Conservation (phyloP, 495 filamentous ascomycete genomes). For the Aspergillus heteromorphus region DNA sequence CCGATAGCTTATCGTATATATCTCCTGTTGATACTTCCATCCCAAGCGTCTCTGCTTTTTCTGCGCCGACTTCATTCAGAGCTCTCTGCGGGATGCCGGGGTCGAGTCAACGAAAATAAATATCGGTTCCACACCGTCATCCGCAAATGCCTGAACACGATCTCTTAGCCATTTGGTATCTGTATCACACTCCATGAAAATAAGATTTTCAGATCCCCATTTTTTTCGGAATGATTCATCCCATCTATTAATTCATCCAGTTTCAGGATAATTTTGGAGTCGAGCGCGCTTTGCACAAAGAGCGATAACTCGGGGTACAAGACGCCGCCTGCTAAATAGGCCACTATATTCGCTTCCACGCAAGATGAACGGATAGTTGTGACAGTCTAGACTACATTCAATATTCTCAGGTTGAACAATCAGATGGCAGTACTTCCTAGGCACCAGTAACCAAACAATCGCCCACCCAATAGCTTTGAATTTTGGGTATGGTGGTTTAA, state of each 20-base stretch:
- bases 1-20: background rate
- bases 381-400: slow-evolving; percentile 6
- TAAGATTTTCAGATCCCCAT: background rate
- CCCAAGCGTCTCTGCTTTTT: background rate
- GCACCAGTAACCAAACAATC: slow-evolving; percentile 1
- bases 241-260: slow-evolving; percentile 3
- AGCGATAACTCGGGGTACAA: slow-evolving; percentile 4
- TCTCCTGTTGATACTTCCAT: background rate
- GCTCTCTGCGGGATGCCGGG: background rate
- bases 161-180: background rate
- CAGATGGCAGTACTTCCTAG: slow-evolving; percentile 4
- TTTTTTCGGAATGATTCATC: slow-evolving; percentile 4
- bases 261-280: background rate
- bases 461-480: slow-evolving; percentile 2
- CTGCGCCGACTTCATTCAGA: background rate
- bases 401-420: background rate
- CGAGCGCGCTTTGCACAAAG: background rate
- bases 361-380: no score
- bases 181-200: background rate
- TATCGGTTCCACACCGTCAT: background rate
- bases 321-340: background rate
- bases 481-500: slow-evolving; percentile 5
- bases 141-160: background rate
- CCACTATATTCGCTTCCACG: no score
- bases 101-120: background rate